phyloP scores from a whole-genome alignment of 192 early-diverging fungal genomes.

The Obelidium mucronatum region DNA sequence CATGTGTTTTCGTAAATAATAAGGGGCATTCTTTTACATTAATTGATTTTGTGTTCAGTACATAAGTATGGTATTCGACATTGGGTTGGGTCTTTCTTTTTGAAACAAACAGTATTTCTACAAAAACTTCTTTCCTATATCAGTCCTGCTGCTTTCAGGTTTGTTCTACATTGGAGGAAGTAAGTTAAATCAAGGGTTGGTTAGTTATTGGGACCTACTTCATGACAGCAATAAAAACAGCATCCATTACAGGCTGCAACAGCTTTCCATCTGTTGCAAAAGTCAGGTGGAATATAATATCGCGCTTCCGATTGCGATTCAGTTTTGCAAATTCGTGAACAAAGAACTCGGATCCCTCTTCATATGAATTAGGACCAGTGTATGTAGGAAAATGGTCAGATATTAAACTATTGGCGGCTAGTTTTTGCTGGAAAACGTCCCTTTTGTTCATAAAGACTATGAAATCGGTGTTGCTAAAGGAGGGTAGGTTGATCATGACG shows the following conservation, averaged over 20 bases:
- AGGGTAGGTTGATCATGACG: constrained; percentile 93
- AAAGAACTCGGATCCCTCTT: constrained; percentile 54
- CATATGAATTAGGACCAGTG: constrained; percentile 54
- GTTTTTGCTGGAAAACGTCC: constrained; percentile 92
- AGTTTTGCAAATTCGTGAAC: constrained; percentile 48
- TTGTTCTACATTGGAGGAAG: too few species aligned
- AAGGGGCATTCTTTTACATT: too few species aligned
- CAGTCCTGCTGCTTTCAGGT: too few species aligned
- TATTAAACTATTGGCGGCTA: constrained; percentile 68
- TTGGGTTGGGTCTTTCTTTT: too few species aligned
- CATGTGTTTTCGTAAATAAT: too few species aligned
- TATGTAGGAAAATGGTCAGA: constrained; percentile 86
- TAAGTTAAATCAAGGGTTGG: too few species aligned
- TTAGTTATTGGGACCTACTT: too few species aligned
- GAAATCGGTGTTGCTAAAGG: constrained; percentile 93
- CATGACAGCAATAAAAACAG: neutral
- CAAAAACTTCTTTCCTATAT: too few species aligned
- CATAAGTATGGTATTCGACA: too few species aligned
- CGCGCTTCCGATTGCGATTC: constrained; percentile 25
- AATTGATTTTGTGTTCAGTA: too few species aligned
- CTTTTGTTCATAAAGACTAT: constrained; percentile 99
- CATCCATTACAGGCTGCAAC: neutral
- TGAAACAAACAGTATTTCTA: too few species aligned
- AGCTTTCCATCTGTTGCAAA: neutral
- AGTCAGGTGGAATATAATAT: constrained; percentile 1